These are phyloP conservation scores for Phytomonas sp. DNA, from an alignment of 208 protist species.

Conservation along the genomic window DNA sequence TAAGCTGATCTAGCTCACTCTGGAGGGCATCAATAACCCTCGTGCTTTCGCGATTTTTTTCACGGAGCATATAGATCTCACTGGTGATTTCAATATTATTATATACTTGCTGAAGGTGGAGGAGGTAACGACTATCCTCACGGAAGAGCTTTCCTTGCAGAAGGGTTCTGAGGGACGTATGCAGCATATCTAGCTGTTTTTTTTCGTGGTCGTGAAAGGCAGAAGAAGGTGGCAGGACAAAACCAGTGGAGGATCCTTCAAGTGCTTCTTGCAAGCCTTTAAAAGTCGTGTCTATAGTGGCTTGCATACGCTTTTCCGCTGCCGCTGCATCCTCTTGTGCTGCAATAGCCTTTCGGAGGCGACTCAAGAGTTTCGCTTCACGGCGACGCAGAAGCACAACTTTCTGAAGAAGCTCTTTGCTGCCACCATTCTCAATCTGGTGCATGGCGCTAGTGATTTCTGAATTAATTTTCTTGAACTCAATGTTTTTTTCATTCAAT, in stretches of 20 bases:
- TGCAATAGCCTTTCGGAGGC: slow-evolving; percentile 52
- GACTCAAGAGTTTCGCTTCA: slow-evolving; percentile 67
- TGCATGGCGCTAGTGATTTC: slow-evolving; percentile 40
- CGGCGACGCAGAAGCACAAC: slow-evolving; percentile 74
- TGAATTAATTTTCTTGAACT: slow-evolving; percentile 36
- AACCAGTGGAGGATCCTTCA: slow-evolving; percentile 43
- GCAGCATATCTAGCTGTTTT: slow-evolving; percentile 49
- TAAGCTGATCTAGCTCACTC: slow-evolving; percentile 34
- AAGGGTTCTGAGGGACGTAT: slow-evolving; percentile 26
- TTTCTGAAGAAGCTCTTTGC: slow-evolving; percentile 66
- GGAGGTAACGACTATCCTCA: slow-evolving; percentile 66
- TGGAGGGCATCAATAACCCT: slow-evolving; percentile 28
- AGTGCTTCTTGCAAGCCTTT: slow-evolving; percentile 57
- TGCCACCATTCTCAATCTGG: slow-evolving; percentile 26
- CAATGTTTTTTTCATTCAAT: slow-evolving; percentile 26
- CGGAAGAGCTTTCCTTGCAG: slow-evolving; percentile 56
- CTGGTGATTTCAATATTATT: slow-evolving; percentile 38
- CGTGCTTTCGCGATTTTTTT: slow-evolving; percentile 20
- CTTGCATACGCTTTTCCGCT: slow-evolving; percentile 28
- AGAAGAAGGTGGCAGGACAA: slow-evolving; percentile 68
- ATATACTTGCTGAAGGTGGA: slow-evolving; percentile 62
- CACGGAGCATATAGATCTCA: slow-evolving; percentile 39
- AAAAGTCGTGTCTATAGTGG: slow-evolving; percentile 48
- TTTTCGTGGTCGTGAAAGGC: slow-evolving; percentile 37
- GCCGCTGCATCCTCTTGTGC: slow-evolving; percentile 38